These are phyloP conservation scores for Saccharomyces hybrid DNA, from an alignment of 1,139 yeast species.

Conservation along the genomic window DNA sequence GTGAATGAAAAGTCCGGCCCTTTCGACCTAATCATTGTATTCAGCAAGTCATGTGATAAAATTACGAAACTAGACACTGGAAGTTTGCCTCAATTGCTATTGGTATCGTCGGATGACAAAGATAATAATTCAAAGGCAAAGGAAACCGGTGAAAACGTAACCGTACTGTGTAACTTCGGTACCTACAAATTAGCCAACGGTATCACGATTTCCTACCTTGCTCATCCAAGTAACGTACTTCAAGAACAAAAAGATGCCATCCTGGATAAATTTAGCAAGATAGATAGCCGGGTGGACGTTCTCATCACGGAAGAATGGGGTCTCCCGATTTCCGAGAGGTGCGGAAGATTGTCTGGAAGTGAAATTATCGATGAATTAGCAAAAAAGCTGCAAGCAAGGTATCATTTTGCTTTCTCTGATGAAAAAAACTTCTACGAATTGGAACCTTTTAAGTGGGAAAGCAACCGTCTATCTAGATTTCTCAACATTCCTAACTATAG, in stretches of 20 bases:
- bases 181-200: constrained; percentile 40
- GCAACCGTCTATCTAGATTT: constrained; percentile 43
- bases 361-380: constrained; percentile 42
- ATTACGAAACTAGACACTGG: neutral
- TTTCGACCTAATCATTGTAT: constrained; percentile 46
- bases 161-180: constrained; percentile 33
- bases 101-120: constrained; percentile 6
- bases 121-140: neutral
- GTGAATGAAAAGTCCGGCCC: constrained; percentile 57
- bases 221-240: constrained; percentile 29
- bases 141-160: constrained; percentile 15
- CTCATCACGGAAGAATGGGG: constrained; percentile 61
- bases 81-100: constrained; percentile 35
- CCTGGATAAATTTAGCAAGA: constrained; percentile 14
- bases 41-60: constrained; percentile 39
- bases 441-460: constrained; percentile 50
- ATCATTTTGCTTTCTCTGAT: constrained; percentile 54
- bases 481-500: constrained; percentile 58
- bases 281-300: constrained; percentile 40
- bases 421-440: constrained; percentile 48
- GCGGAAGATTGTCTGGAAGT: constrained; percentile 28
- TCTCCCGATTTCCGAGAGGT: constrained; percentile 38
- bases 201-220: constrained; percentile 41
- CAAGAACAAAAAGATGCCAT: constrained; percentile 19
- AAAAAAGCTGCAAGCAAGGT: constrained; percentile 45